phyloP scores from a whole-genome alignment of 2,329 filamentous ascomycete genomes.

The Alternaria conjuncta region DNA sequence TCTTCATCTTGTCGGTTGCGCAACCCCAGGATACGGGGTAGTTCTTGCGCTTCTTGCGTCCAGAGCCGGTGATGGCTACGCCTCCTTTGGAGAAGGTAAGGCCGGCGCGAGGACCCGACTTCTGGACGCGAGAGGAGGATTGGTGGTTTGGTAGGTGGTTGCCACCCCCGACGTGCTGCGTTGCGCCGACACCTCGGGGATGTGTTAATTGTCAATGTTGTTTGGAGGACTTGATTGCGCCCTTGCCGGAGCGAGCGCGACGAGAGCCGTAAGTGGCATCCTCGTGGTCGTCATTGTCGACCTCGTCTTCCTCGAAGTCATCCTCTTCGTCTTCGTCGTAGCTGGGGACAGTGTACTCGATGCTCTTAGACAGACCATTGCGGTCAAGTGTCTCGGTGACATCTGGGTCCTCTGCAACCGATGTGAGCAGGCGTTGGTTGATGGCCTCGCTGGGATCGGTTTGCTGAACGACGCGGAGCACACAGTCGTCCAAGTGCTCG shows the following conservation, averaged over 20 bases:
- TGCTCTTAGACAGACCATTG: slow-evolving; percentile 51
- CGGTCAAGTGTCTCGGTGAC: slow-evolving; percentile 50
- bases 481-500: slow-evolving; percentile 83
- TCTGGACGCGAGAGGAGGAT: slow-evolving; percentile 13
- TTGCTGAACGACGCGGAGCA: slow-evolving; percentile 64
- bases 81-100: slow-evolving; percentile 80
- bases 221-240: slow-evolving; percentile 57
- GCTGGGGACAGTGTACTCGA: slow-evolving; percentile 51
- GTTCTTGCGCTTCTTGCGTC: slow-evolving; percentile 89
- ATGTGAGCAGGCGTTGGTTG: slow-evolving; percentile 51
- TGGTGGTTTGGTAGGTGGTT: slow-evolving; percentile 49
- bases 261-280: slow-evolving; percentile 61
- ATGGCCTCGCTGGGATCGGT: slow-evolving; percentile 52
- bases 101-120: slow-evolving; percentile 57
- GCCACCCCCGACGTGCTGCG: slow-evolving; percentile 45
- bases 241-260: slow-evolving; percentile 55
- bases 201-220: slow-evolving; percentile 60
- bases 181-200: slow-evolving; percentile 55
- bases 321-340: slow-evolving; percentile 61
- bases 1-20: slow-evolving; percentile 90
- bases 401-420: slow-evolving; percentile 49
- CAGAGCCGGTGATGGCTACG: slow-evolving; percentile 62
- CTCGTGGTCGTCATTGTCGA: slow-evolving; percentile 59
- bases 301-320: slow-evolving; percentile 59
- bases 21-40: slow-evolving; percentile 96